These are phyloP conservation scores for Termitomyces sp. DNA, from an alignment of 768 basidiomycete species.

Conservation along the genomic window DNA sequence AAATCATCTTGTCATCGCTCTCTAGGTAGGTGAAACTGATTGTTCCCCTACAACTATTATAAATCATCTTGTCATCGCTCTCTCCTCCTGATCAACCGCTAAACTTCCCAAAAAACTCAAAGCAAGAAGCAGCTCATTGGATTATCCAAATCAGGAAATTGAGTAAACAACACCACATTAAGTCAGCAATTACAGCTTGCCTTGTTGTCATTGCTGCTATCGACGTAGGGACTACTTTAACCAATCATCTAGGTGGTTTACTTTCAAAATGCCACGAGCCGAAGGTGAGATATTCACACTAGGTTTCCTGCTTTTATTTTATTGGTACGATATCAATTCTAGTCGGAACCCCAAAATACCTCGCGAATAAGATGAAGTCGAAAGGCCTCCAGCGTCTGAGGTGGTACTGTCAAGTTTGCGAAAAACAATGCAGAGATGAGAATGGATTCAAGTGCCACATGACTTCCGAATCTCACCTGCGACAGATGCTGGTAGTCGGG, in stretches of 20 bases:
- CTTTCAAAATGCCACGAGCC: constrained; percentile 68
- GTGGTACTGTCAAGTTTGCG: constrained; percentile 99
- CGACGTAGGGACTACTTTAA: neutral
- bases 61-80: no score
- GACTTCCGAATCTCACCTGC: constrained; percentile 82
- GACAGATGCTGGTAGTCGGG: constrained; percentile 92
- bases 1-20: no score
- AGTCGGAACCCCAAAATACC: constrained; percentile 86
- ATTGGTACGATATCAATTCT: constrained; percentile 5
- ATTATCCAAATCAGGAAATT: neutral
- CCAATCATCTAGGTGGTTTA: neutral
- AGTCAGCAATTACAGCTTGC: neutral
- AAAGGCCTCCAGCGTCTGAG: constrained; percentile 93
- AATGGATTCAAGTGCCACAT: constrained; percentile 98
- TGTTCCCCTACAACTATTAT: no score
- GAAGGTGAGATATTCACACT: constrained; percentile 47
- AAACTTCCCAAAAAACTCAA: no score
- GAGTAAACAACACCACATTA: neutral
- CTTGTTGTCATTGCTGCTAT: neutral
- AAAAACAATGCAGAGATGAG: constrained; percentile 98
- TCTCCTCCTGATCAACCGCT: no score
- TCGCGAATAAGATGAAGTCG: constrained; percentile 96
- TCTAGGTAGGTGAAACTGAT: no score
- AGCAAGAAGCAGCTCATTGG: no score
- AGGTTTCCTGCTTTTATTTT: neutral